Percentiles rank a stretch among this genome's conserved stretches.
Conservation (phyloP, 2,329 filamentous ascomycete species). For the Rhynchosporium secalis region DNA sequence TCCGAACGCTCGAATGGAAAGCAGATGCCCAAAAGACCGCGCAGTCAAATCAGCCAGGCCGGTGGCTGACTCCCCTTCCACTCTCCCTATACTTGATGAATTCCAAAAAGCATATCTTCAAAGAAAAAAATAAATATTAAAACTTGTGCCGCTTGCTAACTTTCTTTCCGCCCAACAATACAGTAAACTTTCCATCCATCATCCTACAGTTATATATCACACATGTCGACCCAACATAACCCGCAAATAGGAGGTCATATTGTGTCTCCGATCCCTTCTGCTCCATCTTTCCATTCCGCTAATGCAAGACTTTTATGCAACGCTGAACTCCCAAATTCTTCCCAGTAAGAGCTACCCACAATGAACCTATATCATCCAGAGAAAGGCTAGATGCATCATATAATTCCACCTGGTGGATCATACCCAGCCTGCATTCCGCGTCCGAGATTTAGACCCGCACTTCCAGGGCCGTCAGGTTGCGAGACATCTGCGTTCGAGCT, state of each 20-base stretch:
- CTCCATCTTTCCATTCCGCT: slow-evolving; percentile 16
- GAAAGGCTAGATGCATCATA: slow-evolving; percentile 24
- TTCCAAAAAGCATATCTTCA: not conserved
- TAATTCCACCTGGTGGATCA: slow-evolving; percentile 40
- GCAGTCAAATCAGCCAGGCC: not conserved
- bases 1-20: not conserved
- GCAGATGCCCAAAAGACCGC: not conserved
- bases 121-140: not conserved
- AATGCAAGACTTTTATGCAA: slow-evolving; percentile 19
- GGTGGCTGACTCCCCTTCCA: not conserved
- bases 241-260: not conserved
- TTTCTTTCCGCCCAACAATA: not conserved
- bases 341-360: not conserved
- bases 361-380: not conserved
- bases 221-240: not conserved
- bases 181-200: slow-evolving; percentile 2
- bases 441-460: slow-evolving; percentile 32
- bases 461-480: slow-evolving; percentile 45
- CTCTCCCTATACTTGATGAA: not conserved
- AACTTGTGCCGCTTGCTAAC: slow-evolving; percentile 6
- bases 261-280: slow-evolving; percentile 8
- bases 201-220: slow-evolving; percentile 20
- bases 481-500: slow-evolving; percentile 42
- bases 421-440: slow-evolving; percentile 30
- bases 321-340: slow-evolving; percentile 12